Percentiles rank a stretch among this genome's conserved stretches.
Conservation (phyloP, 164 flowering plant species). For the Buxus sempervirens region DNA sequence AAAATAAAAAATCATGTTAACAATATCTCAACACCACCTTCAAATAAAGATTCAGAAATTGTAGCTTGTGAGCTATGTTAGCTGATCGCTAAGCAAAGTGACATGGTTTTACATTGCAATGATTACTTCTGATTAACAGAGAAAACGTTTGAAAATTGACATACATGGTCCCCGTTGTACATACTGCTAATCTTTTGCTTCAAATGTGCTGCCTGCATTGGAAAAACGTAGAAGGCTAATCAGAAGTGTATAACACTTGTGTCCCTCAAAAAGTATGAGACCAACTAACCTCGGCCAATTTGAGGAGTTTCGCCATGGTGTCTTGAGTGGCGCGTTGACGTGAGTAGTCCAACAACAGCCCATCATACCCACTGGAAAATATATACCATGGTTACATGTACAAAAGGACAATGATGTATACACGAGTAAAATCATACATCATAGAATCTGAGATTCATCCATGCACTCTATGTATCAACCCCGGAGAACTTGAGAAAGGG, state of each 20-base stretch:
- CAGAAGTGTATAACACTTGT: not conserved
- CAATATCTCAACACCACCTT: not conserved
- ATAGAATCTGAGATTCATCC: not conserved
- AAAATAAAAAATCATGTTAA: not conserved
- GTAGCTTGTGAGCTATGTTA: not conserved
- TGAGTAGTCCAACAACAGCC: conserved; percentile 77
- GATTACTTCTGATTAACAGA: not conserved
- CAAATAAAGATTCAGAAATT: not conserved
- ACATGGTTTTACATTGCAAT: not conserved
- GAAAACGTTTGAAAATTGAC: conserved; percentile 20
- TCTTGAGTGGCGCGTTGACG: conserved; percentile 65
- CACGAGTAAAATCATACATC: not conserved
- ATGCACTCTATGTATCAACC: not conserved
- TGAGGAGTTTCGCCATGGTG: conserved; percentile 62
- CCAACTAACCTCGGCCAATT: conserved; percentile 67
- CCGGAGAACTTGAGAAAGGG: not conserved
- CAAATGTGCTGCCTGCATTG: conserved; percentile 72
- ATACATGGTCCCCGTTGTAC: conserved; percentile 83
- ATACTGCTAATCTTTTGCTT: conserved; percentile 73
- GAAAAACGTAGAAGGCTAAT: conserved; percentile 5
- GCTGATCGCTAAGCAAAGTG: not conserved
- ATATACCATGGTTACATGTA: not conserved
- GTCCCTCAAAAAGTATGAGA: not conserved
- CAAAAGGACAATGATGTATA: too few species aligned
- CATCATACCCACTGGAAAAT: conserved; percentile 70